Evolutionary conservation across 208 protist species (phyloP).

Genomic region (Acanthamoeba castellanii): DNA sequence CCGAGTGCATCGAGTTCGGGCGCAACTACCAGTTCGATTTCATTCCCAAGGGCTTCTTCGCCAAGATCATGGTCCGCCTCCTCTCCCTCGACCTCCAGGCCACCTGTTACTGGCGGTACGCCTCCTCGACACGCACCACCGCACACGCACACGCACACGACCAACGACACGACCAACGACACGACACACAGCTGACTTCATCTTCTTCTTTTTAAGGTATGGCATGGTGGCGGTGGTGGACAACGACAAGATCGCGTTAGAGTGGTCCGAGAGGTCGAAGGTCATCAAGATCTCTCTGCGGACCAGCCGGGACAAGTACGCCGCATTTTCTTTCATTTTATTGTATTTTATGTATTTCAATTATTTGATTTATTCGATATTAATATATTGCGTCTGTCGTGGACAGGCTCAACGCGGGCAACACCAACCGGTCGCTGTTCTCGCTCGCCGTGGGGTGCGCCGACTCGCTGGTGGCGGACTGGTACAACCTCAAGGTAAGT

Average conservation of each 20-base stretch:
- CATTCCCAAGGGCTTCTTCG: constrained; percentile 83
- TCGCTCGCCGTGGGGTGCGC: constrained; percentile 3
- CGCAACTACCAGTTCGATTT: constrained; percentile 80
- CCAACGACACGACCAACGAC: background rate
- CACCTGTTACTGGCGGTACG: constrained; percentile 77
- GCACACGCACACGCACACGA: background rate
- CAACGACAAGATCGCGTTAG: constrained; percentile 50
- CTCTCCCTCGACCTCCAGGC: constrained; percentile 73
- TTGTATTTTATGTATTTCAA: background rate
- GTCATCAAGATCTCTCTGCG: constrained; percentile 69
- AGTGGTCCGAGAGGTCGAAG: constrained; percentile 20
- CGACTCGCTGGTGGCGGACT: constrained; percentile 28
- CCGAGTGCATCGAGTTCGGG: constrained; percentile 46
- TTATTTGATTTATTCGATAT: too few species aligned
- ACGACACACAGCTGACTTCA: background rate
- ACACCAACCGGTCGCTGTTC: background rate
- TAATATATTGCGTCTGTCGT: background rate
- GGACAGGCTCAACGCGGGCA: background rate
- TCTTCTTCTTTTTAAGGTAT: background rate
- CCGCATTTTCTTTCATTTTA: background rate
- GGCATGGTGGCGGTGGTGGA: constrained; percentile 76
- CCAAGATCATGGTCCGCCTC: constrained; percentile 81
- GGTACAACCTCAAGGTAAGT: constrained; percentile 36
- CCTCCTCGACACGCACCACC: background rate
- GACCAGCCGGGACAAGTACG: constrained; percentile 27